Evolutionary conservation across 257 asterid genomes (phyloP).

Genomic region (Thymus quinquecostatus): DNA sequence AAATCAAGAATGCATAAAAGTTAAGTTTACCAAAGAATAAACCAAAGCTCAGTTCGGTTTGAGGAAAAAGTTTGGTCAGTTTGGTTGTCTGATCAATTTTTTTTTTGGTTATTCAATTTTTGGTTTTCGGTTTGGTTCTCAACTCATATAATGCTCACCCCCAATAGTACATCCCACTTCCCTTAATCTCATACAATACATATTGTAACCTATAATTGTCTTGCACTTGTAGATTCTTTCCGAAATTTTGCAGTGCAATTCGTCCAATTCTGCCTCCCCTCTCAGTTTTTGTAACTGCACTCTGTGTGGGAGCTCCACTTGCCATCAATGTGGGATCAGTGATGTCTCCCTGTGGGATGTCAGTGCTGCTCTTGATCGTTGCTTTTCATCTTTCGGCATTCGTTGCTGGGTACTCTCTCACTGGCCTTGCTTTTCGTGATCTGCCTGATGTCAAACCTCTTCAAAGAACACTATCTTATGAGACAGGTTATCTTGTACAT

Average conservation of each 20-base stretch:
- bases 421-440: conserved; percentile 66
- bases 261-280: conserved; percentile 77
- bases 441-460: conserved; percentile 76
- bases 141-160: too few relatives aligned
- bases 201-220: conserved; percentile 18
- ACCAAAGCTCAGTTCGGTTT: too few relatives aligned
- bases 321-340: conserved; percentile 72
- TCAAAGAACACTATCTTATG: conserved; percentile 92
- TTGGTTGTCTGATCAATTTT: too few relatives aligned
- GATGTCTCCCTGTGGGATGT: conserved; percentile 78
- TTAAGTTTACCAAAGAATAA: too few relatives aligned
- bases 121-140: too few relatives aligned
- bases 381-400: conserved; percentile 86
- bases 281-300: conserved; percentile 58
- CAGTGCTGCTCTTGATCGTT: conserved; percentile 74
- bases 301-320: conserved; percentile 87
- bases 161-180: conserved; percentile 30
- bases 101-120: too few relatives aligned
- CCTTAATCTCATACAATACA: conserved; percentile 25
- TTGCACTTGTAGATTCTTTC: conserved; percentile 71
- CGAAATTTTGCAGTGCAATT: conserved; percentile 59
- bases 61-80: too few relatives aligned
- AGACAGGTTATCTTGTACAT: conserved; percentile 63
- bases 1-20: too few relatives aligned
- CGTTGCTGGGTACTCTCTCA: conserved; percentile 60